Conservation (phyloP, 768 basidiomycete genomes). For the Leccinum uliginosum region DNA sequence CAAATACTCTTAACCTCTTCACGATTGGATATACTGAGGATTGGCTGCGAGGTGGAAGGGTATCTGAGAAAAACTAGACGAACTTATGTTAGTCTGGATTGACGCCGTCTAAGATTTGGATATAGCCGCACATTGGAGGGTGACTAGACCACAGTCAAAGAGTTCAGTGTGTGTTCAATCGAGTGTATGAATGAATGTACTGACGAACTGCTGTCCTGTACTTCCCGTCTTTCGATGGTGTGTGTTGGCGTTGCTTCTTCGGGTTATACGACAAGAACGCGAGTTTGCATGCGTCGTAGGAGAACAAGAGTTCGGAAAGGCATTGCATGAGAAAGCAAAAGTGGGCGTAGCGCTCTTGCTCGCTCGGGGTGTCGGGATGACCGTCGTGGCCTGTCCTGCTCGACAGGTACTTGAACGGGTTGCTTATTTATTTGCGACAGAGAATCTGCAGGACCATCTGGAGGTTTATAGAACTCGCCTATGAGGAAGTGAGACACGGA, state of each 20-base stretch:
- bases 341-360: conserved; percentile 43
- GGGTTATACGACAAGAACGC: conserved; percentile 78
- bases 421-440: conserved; percentile 13
- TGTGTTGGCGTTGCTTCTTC: conserved; percentile 51
- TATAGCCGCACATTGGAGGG: neutral
- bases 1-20: neutral
- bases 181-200: conserved; percentile 27
- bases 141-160: neutral
- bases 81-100: no score
- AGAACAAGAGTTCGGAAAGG: conserved; percentile 87
- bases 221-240: conserved; percentile 66
- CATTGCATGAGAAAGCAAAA: conserved; percentile 87
- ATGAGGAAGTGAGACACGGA: conserved; percentile 66
- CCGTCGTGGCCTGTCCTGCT: conserved; percentile 14
- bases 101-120: neutral
- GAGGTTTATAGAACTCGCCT: conserved; percentile 59
- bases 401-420: conserved; percentile 4
- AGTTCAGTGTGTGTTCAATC: neutral
- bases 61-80: neutral
- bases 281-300: conserved; percentile 87
- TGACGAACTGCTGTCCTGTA: conserved; percentile 64
- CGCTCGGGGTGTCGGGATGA: conserved; percentile 12
- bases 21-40: neutral
- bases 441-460: conserved; percentile 27
- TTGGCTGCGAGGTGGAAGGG: neutral